Evolutionary conservation across 2,329 filamentous ascomycete genomes (phyloP), one percentile per base, ranked within the genome.

Genomic region (Alternaria infectoria): DNA sequence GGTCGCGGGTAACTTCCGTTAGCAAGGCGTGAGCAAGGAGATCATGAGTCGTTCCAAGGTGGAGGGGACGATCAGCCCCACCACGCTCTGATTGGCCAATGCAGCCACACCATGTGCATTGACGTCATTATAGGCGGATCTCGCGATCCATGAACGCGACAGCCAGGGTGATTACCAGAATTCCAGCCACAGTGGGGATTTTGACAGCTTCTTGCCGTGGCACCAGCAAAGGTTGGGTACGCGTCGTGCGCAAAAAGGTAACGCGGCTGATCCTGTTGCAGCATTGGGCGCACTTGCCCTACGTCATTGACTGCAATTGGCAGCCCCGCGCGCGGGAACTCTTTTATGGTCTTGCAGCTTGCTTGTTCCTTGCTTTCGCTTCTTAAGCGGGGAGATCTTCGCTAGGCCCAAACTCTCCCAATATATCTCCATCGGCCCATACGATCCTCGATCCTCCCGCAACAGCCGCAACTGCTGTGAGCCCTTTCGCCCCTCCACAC

Each of bases 311-410:
- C 36, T 47, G 26, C 43, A 55, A 50, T 52, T 44, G 40, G 45
- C 59, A 61, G 28, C 58, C 44, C 61, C 66, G 59, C 59, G 30
- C 61, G 17, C 36, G 28, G 45, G 26, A 36, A 25, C 55, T 59
- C 62, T 54, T 58, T 61, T 19, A 65, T 49, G 44, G 19, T 10
- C 51, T 54, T 36, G 49, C 49, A 40, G 36, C 36, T 52, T 52
- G 49, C 49, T 52, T 44, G 25, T 70, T 69, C 56, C 69, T 61
- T 72, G 69, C 59, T 72, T 72, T 70, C 30, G 45, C 45, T 59
- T 54, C 47, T 40, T 57, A 55, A 57, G 62, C 45, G 60, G 59
- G 57, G 44, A 52, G 21, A 57, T 65, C 47, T 59, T 45, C 51
- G 49, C 61, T 54, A 52, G 43, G 10, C 19, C 54, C 54, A 50